Conservation (phyloP, 2,329 filamentous ascomycete genomes). For the Neophaeococcomyces aloes region DNA sequence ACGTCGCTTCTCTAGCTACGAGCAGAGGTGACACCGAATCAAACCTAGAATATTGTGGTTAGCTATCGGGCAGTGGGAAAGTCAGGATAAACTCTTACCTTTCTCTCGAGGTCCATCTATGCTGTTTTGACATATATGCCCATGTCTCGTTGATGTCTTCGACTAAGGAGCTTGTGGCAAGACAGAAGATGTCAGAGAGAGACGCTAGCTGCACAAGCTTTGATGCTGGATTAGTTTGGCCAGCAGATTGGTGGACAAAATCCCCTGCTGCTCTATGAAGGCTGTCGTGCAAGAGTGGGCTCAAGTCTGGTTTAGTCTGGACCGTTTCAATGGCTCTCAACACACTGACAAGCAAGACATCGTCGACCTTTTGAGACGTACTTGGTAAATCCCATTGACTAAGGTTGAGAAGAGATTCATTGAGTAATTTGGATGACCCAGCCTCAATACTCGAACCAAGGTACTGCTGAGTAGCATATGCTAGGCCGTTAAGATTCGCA, state of each 20-base stretch:
- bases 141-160: slow-evolving; percentile 11
- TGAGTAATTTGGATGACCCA: neutral
- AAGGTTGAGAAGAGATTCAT: slow-evolving; percentile 50
- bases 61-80: neutral
- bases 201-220: slow-evolving; percentile 8
- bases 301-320: neutral
- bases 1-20: slow-evolving; percentile 70
- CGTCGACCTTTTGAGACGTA: slow-evolving; percentile 52
- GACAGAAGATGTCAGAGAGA: slow-evolving; percentile 14
- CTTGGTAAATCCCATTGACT: slow-evolving; percentile 87
- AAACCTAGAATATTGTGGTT: slow-evolving; percentile 26
- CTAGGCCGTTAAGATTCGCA: slow-evolving; percentile 75
- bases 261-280: neutral
- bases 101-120: slow-evolving; percentile 2
- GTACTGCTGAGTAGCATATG: slow-evolving; percentile 56
- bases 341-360: slow-evolving; percentile 67
- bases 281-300: neutral
- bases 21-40: slow-evolving; percentile 66
- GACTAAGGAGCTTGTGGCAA: slow-evolving; percentile 6
- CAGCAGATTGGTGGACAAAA: neutral
- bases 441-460: neutral
- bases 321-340: slow-evolving; percentile 36
- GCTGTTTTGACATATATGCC: slow-evolving; percentile 7
- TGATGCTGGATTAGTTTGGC: neutral
- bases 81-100: neutral